A percentile compares a stretch with the other conserved stretches of the same genome.
Evolutionary conservation across 2,329 filamentous ascomycete species (phyloP).

Genomic region (Samsoniella hepiali): DNA sequence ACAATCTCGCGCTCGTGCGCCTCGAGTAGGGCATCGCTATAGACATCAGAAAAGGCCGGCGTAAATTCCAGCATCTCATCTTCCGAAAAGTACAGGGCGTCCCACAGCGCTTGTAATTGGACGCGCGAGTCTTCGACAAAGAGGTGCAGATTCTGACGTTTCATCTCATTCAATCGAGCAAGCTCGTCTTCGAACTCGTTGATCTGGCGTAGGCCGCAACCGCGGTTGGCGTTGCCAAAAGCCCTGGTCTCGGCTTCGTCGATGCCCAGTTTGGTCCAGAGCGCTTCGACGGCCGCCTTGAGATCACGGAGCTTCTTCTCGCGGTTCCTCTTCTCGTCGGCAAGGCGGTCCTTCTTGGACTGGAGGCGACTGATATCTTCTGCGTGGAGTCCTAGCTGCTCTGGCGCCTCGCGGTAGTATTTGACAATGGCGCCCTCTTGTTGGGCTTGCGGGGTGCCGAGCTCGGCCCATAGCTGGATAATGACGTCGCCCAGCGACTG

Average conservation of each 20-base stretch:
- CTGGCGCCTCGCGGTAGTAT: constrained; percentile 83
- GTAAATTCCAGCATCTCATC: constrained; percentile 99
- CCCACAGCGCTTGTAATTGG: constrained; percentile 93
- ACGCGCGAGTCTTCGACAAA: constrained; percentile 93
- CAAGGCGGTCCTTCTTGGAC: constrained; percentile 72
- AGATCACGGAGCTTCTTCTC: constrained; percentile 77
- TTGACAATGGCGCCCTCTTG: constrained; percentile 86
- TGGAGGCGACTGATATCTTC: constrained; percentile 75
- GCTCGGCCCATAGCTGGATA: constrained; percentile 91
- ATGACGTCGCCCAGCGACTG: constrained; percentile 76
- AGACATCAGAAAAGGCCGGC: constrained; percentile 94
- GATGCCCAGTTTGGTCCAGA: constrained; percentile 86
- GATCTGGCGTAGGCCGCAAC: constrained; percentile 85
- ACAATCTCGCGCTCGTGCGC: constrained; percentile 90
- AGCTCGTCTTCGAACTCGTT: constrained; percentile 96
- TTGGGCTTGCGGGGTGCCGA: constrained; percentile 90
- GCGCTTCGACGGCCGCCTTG: constrained; percentile 69
- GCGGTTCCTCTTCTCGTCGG: constrained; percentile 83
- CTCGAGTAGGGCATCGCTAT: constrained; percentile 90
- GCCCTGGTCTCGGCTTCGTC: constrained; percentile 79
- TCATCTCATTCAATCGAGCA: constrained; percentile 80
- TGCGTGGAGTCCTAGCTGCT: constrained; percentile 89
- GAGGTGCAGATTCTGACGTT: constrained; percentile 88
- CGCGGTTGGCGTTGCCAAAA: constrained; percentile 84
- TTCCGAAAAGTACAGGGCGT: constrained; percentile 88